Percentiles rank a stretch among this genome's conserved stretches.
phyloP scores from a whole-genome alignment of 257 asterid species.

The Oldenlandia corymbosa region DNA sequence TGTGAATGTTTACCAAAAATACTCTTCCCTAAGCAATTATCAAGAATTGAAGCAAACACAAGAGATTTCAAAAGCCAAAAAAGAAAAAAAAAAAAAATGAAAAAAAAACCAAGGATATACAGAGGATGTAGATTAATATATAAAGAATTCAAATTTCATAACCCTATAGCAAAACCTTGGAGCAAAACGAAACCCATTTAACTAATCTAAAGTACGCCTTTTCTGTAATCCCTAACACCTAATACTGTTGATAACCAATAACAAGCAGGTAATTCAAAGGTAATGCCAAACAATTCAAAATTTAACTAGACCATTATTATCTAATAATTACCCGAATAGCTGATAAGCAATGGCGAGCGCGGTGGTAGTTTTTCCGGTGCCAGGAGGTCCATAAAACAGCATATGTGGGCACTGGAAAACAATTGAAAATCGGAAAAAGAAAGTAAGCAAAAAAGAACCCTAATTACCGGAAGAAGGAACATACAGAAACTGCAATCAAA shows the following conservation, averaged over 20 bases:
- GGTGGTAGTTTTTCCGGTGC: slow-evolving; percentile 94
- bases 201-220: background rate
- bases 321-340: slow-evolving; percentile 54
- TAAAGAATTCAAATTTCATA: too few relatives aligned
- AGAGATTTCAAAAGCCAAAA: too few relatives aligned
- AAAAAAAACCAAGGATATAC: too few relatives aligned
- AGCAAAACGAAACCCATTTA: too few relatives aligned
- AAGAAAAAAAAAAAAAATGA: too few relatives aligned
- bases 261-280: background rate
- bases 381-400: slow-evolving; percentile 98
- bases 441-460: slow-evolving; percentile 6
- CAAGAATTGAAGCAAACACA: background rate
- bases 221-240: background rate
- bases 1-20: too few relatives aligned
- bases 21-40: background rate
- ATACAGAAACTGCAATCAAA: background rate
- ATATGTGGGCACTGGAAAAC: slow-evolving; percentile 79
- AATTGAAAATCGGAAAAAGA: background rate
- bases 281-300: background rate
- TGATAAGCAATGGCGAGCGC: slow-evolving; percentile 96
- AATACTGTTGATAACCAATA: background rate
- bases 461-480: background rate
- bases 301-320: background rate
- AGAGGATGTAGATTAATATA: background rate
- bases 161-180: background rate